A percentile compares a stretch with the other conserved stretches of the same genome.
Conservation (phyloP, 805 yeast species). For the Wickerhamiella kazuoi region DNA sequence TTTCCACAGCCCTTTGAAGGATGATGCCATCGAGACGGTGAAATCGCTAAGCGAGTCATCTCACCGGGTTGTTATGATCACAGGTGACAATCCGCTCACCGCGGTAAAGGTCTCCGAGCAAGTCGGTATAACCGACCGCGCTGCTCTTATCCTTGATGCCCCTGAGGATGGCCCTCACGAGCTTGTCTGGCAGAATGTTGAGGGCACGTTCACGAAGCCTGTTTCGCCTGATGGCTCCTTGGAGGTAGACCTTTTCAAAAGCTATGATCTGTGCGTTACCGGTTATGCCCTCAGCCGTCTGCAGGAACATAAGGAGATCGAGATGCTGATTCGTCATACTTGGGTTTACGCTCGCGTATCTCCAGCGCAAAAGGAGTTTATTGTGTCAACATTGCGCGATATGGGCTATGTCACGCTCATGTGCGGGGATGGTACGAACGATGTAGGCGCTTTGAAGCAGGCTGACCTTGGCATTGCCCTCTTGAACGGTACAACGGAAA, state of each 20-base stretch:
- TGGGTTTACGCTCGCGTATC: slow-evolving; percentile 98
- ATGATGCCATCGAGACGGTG: slow-evolving; percentile 79
- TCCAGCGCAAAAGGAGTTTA: slow-evolving; percentile 86
- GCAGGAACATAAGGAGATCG: slow-evolving; percentile 45
- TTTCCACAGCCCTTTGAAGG: slow-evolving; percentile 92
- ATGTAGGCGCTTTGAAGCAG: slow-evolving; percentile 97
- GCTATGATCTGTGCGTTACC: slow-evolving; percentile 76
- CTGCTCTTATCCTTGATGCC: slow-evolving; percentile 69
- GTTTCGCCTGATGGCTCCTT: slow-evolving; percentile 42
- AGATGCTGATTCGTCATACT: slow-evolving; percentile 62
- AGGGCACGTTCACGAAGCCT: slow-evolving; percentile 55
- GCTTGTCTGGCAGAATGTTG: slow-evolving; percentile 71
- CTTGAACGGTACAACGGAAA: slow-evolving; percentile 89
- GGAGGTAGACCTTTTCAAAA: slow-evolving; percentile 37
- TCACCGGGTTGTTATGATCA: slow-evolving; percentile 93
- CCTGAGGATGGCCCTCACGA: slow-evolving; percentile 52
- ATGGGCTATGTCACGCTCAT: slow-evolving; percentile 85
- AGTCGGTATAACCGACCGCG: slow-evolving; percentile 72
- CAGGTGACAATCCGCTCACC: slow-evolving; percentile 96
- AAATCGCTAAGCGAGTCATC: slow-evolving; percentile 86
- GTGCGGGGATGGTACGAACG: slow-evolving; percentile 99
- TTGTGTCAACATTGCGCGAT: slow-evolving; percentile 64
- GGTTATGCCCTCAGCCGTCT: slow-evolving; percentile 72
- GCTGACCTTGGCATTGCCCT: slow-evolving; percentile 98
- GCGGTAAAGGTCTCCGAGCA: slow-evolving; percentile 96